Percentiles rank a stretch among this genome's conserved stretches.
These are phyloP conservation scores for Rhynchospora pubera DNA, from an alignment of 176 grass and related monocot genomes.

Conservation along the genomic window DNA sequence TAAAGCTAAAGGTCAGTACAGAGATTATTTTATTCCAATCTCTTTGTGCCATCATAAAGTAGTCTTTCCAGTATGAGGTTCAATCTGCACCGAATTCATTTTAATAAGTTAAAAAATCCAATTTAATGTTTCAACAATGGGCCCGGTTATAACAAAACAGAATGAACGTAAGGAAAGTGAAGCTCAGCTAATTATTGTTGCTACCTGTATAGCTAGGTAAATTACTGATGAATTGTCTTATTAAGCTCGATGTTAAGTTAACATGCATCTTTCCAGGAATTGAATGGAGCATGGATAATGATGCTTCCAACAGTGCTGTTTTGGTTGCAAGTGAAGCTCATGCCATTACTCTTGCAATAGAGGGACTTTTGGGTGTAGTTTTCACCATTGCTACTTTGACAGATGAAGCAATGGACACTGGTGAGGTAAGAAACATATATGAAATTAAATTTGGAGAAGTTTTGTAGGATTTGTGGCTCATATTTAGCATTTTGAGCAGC, in stretches of 20 bases:
- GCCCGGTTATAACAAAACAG: neutral
- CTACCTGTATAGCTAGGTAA: neutral
- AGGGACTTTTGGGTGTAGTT: constrained; percentile 95
- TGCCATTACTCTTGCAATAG: constrained; percentile 89
- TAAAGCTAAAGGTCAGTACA: constrained; percentile 94
- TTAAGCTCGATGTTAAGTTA: neutral
- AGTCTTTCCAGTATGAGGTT: neutral
- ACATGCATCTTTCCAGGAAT: constrained; percentile 50
- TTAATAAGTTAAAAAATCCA: neutral
- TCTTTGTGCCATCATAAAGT: neutral
- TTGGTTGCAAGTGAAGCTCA: constrained; percentile 97
- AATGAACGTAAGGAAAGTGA: neutral
- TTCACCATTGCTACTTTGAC: constrained; percentile 97
- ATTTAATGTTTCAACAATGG: constrained; percentile 3
- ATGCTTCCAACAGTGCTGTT: constrained; percentile 97
- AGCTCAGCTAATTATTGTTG: neutral
- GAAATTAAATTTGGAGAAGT: neutral
- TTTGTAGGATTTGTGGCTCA: neutral
- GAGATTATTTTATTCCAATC: neutral
- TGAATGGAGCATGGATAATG: constrained; percentile 98
- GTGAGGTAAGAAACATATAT: constrained; percentile 56
- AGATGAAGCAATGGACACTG: constrained; percentile 82
- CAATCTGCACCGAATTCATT: neutral
- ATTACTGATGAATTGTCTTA: neutral
- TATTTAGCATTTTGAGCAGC: constrained; percentile 43